Base-by-base conservation (phyloP, 1,284 basidiomycete species). In the Sanghuangporus sanghuang region DNA sequence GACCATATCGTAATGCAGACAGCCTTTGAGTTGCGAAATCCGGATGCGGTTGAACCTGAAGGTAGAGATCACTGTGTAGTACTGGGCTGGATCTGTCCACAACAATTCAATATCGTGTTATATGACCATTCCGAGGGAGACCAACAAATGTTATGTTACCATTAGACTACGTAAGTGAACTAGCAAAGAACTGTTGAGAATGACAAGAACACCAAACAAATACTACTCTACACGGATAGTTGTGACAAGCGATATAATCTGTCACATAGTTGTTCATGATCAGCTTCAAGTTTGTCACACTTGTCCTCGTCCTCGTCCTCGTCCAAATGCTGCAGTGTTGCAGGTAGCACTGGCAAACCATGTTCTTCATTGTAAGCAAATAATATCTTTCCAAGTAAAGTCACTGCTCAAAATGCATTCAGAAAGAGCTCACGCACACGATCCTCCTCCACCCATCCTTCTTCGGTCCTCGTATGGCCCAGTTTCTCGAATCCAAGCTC, bases 371-470 rank as follows among this genome's bases (percentile, higher is more conserved):
- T 68, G 88, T 88, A 73, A 79, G 85, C 77, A 60, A 62, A 66
- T 46, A 32, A 32, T 52, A 56, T 42, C 49, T 54, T 60, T 55
- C 11, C 39, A 38, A 50, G 48, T n/a, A 63, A 62, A 57, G 52
- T 61, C 57, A 56, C 32, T 49, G 21, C 46, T 50, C 54, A 42
- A 49, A 21, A 1, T 36, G 32, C 14, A 52, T 56, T 58, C 18
- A 96, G 93, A 96, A 97, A 84, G 90, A 95, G 73, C 85, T 98
- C 38, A 93, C 93, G 35, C 95, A 98, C 76, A 95, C 94, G 5
- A 96, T 98, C 73, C 87, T 96, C 59, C 84, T 99, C 32, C 96
- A 98, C 74, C 96, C 96, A 14, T 98, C 96, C 23, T 99, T 96
- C 78, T 99, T 98, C 74, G 96, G 96, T 14, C 94, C 96, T 6